phyloP scores from a whole-genome alignment of 257 asterid species.

The Nicotiana tabacum region DNA sequence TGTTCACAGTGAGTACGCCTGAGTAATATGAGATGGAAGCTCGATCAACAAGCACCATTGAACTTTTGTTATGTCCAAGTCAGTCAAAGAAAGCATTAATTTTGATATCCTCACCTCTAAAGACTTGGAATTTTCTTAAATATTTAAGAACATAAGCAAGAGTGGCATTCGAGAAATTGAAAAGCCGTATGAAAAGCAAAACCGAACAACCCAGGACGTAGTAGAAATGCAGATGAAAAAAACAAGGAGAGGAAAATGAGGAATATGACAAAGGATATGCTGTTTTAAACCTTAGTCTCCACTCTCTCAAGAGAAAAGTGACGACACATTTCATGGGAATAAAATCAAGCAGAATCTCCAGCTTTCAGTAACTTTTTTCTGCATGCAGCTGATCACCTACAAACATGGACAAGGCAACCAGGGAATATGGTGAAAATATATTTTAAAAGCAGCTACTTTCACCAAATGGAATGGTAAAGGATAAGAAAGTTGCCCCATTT shows the following conservation, averaged over 20 bases:
- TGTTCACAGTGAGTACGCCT: too few species aligned
- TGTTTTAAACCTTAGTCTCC: not conserved
- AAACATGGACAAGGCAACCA: constrained; percentile 10
- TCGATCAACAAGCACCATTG: not conserved
- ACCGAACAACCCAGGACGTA: not conserved
- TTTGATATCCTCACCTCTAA: not conserved
- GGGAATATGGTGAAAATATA: constrained; percentile 19
- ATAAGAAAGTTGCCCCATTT: constrained; percentile 19
- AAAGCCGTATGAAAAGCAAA: not conserved
- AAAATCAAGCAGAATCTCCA: not conserved
- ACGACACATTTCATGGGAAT: not conserved
- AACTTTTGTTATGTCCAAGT: not conserved
- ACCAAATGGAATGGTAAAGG: constrained; percentile 3
- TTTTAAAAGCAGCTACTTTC: constrained; percentile 2
- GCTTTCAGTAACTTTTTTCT: constrained; percentile 4
- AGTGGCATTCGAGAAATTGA: not conserved
- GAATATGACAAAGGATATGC: constrained; percentile 32
- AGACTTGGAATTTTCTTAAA: not conserved
- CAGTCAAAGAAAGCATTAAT: not conserved
- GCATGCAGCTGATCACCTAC: not conserved
- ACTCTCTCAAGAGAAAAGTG: not conserved
- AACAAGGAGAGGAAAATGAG: not conserved
- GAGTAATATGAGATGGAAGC: not conserved
- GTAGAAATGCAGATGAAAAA: not conserved
- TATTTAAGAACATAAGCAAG: not conserved